Conservation (phyloP, 2,329 filamentous ascomycete genomes). For the Cyphellophora attinorum region DNA sequence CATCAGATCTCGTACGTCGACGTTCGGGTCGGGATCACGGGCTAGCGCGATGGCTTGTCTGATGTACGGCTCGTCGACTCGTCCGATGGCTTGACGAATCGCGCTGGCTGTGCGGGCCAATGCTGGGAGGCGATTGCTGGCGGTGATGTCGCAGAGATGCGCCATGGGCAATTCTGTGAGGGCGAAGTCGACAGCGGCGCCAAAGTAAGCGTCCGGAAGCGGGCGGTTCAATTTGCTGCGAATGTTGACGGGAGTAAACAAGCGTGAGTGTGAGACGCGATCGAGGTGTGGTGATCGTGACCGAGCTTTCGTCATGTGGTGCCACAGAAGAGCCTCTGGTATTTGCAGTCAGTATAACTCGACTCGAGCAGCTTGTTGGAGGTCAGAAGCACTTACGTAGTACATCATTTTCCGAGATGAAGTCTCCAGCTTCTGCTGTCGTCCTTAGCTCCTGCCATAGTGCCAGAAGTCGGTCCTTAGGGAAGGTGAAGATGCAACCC, state of each 20-base stretch:
- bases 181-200: slow-evolving; percentile 31
- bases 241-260: slow-evolving; percentile 30
- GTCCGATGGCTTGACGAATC: slow-evolving; percentile 25
- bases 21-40: slow-evolving; percentile 8
- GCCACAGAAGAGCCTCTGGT: slow-evolving; percentile 27
- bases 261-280: slow-evolving; percentile 21
- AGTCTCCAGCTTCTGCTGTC: slow-evolving; percentile 2
- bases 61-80: slow-evolving; percentile 23
- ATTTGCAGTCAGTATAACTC: not conserved
- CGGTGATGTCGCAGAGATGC: slow-evolving; percentile 18
- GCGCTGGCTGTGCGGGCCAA: slow-evolving; percentile 26
- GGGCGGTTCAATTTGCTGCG: slow-evolving; percentile 25
- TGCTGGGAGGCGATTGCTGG: slow-evolving; percentile 8
- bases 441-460: slow-evolving; percentile 6
- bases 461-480: slow-evolving; percentile 5
- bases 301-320: slow-evolving; percentile 21
- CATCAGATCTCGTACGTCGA: slow-evolving; percentile 16
- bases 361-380: not conserved
- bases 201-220: slow-evolving; percentile 27
- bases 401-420: slow-evolving; percentile 12
- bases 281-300: slow-evolving; percentile 21
- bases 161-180: slow-evolving; percentile 18
- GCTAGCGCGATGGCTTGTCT: slow-evolving; percentile 17
- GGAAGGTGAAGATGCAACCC: slow-evolving; percentile 15
- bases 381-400: slow-evolving; percentile 2